Conservation (phyloP, 1,284 basidiomycete genomes). For the Ustilago esculenta region DNA sequence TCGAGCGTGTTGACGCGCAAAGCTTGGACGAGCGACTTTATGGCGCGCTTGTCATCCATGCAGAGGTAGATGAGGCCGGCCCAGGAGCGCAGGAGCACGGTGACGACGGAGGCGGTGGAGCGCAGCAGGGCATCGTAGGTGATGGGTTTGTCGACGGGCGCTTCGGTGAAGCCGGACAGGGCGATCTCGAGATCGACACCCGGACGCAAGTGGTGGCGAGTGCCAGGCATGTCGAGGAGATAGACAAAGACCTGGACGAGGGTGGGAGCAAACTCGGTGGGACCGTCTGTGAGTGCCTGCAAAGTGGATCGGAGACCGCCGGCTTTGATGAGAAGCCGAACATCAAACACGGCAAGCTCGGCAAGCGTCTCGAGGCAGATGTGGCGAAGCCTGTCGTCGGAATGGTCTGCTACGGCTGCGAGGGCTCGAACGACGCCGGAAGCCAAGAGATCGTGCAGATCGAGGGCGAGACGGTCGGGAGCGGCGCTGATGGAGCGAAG, state of each 20-base stretch:
- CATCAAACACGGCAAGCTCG: conserved; percentile 88
- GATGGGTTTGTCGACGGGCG: conserved; percentile 79
- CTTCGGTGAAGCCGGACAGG: conserved; percentile 71
- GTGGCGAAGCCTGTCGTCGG: conserved; percentile 85
- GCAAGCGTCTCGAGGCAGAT: conserved; percentile 88
- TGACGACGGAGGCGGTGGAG: conserved; percentile 80
- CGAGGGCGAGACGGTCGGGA: conserved; percentile 67
- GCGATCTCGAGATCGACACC: conserved; percentile 88
- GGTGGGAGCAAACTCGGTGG: conserved; percentile 82
- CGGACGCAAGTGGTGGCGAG: conserved; percentile 79
- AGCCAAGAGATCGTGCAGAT: conserved; percentile 62
- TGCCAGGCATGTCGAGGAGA: conserved; percentile 85
- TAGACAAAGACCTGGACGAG: conserved; percentile 85
- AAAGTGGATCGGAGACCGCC: conserved; percentile 89
- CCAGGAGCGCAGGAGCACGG: conserved; percentile 87
- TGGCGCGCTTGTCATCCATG: conserved; percentile 84
- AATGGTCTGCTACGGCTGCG: conserved; percentile 89
- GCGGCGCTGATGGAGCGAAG: conserved; percentile 31
- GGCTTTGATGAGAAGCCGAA: conserved; percentile 80
- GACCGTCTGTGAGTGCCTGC: conserved; percentile 85
- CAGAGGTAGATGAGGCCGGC: conserved; percentile 94
- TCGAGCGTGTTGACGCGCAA: conserved; percentile 86
- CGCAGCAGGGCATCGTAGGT: conserved; percentile 72
- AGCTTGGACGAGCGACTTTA: conserved; percentile 84
- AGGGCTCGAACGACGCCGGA: conserved; percentile 74